Percentiles rank a stretch among this genome's conserved stretches.
Evolutionary conservation across 768 basidiomycete species (phyloP).

Genomic region (Phanerodontia chrysosporium): DNA sequence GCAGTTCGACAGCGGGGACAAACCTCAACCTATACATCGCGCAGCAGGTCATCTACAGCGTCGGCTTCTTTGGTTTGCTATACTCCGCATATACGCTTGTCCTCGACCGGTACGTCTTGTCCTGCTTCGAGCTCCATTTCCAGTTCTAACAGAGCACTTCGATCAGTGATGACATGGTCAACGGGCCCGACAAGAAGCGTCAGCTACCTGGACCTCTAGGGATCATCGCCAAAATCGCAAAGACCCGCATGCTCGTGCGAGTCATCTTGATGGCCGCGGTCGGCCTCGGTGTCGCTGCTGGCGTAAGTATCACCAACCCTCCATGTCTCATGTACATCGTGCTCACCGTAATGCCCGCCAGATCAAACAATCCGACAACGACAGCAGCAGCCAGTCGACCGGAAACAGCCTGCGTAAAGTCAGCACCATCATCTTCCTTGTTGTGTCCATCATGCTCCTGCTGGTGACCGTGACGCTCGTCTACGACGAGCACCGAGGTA

Average conservation of each 20-base stretch:
- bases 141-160: not conserved
- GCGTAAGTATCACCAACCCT: constrained; percentile 11
- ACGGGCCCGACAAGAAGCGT: not conserved
- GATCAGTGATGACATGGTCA: constrained; percentile 2
- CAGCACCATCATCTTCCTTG: constrained; percentile 29
- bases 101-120: constrained; percentile 26
- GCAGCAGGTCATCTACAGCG: constrained; percentile 25
- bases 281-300: constrained; percentile 24
- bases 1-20: constrained; percentile 20
- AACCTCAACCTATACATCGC: constrained; percentile 26
- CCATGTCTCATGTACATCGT: not conserved
- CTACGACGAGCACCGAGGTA: not conserved
- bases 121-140: not conserved
- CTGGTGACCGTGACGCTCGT: constrained; percentile 13
- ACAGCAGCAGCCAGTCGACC: not conserved
- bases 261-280: constrained; percentile 20
- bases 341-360: not conserved
- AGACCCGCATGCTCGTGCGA: constrained; percentile 23
- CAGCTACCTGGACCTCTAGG: not conserved
- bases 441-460: constrained; percentile 10
- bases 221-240: constrained; percentile 18
- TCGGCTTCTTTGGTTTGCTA: constrained; percentile 32
- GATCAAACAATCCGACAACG: not conserved
- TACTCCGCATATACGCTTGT: constrained; percentile 31
- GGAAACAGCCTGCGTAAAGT: constrained; percentile 24